Base-by-base conservation (phyloP, 495 filamentous ascomycete genomes). In the Diplogelasinospora grovesii region DNA sequence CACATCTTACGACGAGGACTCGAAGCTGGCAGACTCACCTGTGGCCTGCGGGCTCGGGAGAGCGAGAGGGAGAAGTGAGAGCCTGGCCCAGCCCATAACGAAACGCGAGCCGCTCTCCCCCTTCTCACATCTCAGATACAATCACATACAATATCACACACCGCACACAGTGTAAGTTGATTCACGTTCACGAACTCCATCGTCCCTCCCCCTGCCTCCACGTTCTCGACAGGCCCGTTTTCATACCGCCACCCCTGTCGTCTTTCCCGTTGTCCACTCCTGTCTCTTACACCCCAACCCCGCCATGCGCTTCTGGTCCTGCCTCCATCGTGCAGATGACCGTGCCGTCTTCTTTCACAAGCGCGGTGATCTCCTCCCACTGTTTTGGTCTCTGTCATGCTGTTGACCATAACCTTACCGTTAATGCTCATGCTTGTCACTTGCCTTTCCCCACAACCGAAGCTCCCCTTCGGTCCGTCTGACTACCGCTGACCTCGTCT, bases 401-500 rank as follows among this genome's bases (percentile, higher is more conserved):
- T 64, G 51, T 59, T 51, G 49, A 57, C 42, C 48, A 52, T 43
- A 49, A 57, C 42, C 48, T 51, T 43, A 56, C 53, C 57, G 53
- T 67, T 56, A 60, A 68, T 68, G 59, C 63, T 64, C 55, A 61
- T 67, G 55, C 59, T 50, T 56, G 52, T 61, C 53, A 61, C 56
- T 63, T 35, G 52, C 48, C 49, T 45, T 51, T 55, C 64, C 53
- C 61, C 60, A 64, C 54, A 66, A 41, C 50, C n/a, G 48, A 64
- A 64, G 50, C 59, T 46, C 48, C 49, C 60, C 28, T 57, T 61
- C 64, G 64, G 63, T 59, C 61, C 59, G 64, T 61, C 54, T 56
- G 63, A 64, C 60, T 65, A 59, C 63, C 63, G 60, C 57, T 59
- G 53, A 47, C 56, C 46, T n/a, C 57, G 45, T 55, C 36, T 48